Conservation (phyloP, 805 yeast species). For the Candida coleopterorum region DNA sequence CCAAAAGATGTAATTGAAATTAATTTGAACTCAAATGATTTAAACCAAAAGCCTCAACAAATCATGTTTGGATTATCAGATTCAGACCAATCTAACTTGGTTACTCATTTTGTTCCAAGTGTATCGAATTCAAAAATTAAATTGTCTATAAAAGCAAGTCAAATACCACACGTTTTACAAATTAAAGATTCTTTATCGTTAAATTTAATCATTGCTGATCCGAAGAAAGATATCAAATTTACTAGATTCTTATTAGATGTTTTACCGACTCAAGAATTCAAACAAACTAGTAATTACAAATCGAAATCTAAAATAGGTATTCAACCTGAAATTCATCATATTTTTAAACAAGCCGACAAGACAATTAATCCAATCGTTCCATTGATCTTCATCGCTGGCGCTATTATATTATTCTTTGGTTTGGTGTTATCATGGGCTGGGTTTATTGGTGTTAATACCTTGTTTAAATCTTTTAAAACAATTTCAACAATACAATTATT, state of each 20-base stretch:
- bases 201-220: slow-evolving; percentile 28
- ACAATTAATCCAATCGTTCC: slow-evolving; percentile 53
- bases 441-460: slow-evolving; percentile 19
- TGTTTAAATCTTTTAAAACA: slow-evolving; percentile 32
- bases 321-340: slow-evolving; percentile 59
- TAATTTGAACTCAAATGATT: slow-evolving; percentile 19
- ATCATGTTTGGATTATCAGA: slow-evolving; percentile 26
- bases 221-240: slow-evolving; percentile 16
- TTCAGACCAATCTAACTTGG: slow-evolving; percentile 24
- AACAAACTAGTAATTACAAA: slow-evolving; percentile 19
- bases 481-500: slow-evolving; percentile 30
- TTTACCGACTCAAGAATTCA: slow-evolving; percentile 24
- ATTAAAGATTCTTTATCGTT: slow-evolving; percentile 26
- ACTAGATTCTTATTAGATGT: slow-evolving; percentile 25
- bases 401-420: slow-evolving; percentile 36
- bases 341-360: slow-evolving; percentile 50
- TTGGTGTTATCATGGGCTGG: slow-evolving; percentile 43
- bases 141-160: slow-evolving; percentile 20
- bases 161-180: slow-evolving; percentile 35
- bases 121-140: slow-evolving; percentile 18
- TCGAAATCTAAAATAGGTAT: slow-evolving; percentile 39
- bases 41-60: slow-evolving; percentile 28
- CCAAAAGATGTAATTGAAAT: slow-evolving; percentile 29
- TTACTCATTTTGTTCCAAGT: slow-evolving; percentile 27
- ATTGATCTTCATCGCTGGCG: slow-evolving; percentile 42